Evolutionary conservation across 2,329 filamentous ascomycete species (phyloP).

Genomic region (Xylariaceae sp.): DNA sequence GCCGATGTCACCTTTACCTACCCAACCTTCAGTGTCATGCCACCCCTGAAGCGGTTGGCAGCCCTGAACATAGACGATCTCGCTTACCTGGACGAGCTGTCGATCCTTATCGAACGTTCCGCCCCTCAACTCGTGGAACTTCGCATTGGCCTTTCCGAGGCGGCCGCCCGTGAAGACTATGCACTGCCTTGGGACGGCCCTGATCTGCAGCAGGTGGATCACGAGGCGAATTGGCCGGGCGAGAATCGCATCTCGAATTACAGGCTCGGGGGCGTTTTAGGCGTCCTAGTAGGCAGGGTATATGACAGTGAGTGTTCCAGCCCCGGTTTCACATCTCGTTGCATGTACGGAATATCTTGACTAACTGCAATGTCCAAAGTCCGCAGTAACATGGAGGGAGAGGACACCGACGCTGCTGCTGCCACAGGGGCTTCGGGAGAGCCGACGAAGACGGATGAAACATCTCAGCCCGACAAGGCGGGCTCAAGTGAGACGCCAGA

Average conservation of each 20-base stretch:
- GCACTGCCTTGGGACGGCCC: slow-evolving; percentile 58
- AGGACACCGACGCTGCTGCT: slow-evolving; percentile 5
- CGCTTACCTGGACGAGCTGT: slow-evolving; percentile 79
- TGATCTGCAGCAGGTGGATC: slow-evolving; percentile 58
- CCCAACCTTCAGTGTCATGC: slow-evolving; percentile 73
- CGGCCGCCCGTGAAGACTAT: slow-evolving; percentile 45
- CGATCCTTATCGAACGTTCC: slow-evolving; percentile 67
- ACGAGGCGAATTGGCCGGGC: slow-evolving; percentile 50
- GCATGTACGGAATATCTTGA: slow-evolving; percentile 2
- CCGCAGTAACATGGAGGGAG: too few relatives aligned
- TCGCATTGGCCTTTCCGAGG: slow-evolving; percentile 63
- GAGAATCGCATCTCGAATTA: slow-evolving; percentile 55
- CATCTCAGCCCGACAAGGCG: not conserved
- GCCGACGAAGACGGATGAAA: not conserved
- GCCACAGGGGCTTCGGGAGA: not conserved
- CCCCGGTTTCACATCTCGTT: not conserved
- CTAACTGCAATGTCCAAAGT: too few relatives aligned
- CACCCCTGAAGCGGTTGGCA: slow-evolving; percentile 66
- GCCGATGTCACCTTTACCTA: slow-evolving; percentile 62
- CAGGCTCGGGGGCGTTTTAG: slow-evolving; percentile 62
- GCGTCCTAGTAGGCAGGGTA: slow-evolving; percentile 61
- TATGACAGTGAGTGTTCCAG: slow-evolving; percentile 47
- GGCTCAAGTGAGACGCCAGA: not conserved
- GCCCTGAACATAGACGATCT: slow-evolving; percentile 79
- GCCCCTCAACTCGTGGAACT: slow-evolving; percentile 62